These are phyloP conservation scores for Russula compacta DNA, from an alignment of 768 basidiomycete genomes.

Conservation along the genomic window DNA sequence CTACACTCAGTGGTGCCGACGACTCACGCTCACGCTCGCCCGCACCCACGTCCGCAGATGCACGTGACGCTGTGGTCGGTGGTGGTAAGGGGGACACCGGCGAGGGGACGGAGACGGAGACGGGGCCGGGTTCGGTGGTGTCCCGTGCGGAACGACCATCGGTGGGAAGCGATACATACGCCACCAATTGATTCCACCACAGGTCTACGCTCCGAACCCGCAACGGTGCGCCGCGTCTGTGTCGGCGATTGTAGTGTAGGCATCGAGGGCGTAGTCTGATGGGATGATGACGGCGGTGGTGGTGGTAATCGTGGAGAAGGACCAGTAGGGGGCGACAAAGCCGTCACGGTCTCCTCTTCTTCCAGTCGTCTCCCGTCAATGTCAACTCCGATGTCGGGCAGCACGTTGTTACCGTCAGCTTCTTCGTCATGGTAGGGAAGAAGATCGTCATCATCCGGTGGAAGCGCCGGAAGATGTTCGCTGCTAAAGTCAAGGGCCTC, in stretches of 20 bases:
- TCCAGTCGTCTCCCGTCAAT: neutral
- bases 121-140: neutral
- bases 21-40: constrained; percentile 5
- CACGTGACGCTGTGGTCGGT: neutral
- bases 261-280: neutral
- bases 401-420: neutral
- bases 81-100: neutral
- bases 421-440: neutral
- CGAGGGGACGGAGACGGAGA: neutral
- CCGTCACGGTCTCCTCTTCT: neutral
- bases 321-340: neutral
- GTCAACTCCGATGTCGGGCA: neutral
- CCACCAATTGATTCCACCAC: constrained; percentile 68
- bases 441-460: constrained; percentile 2
- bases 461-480: constrained; percentile 6
- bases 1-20: neutral
- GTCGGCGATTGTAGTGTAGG: neutral
- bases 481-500: neutral
- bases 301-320: neutral
- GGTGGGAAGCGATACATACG: constrained; percentile 74
- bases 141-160: constrained; percentile 36
- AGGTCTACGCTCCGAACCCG: constrained; percentile 32
- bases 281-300: neutral
- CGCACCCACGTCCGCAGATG: neutral
- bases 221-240: constrained; percentile 25